Percentiles rank a stretch among this genome's conserved stretches.
These are phyloP conservation scores for Kwoniella europaea DNA, from an alignment of 768 basidiomycete species.

Conservation along the genomic window DNA sequence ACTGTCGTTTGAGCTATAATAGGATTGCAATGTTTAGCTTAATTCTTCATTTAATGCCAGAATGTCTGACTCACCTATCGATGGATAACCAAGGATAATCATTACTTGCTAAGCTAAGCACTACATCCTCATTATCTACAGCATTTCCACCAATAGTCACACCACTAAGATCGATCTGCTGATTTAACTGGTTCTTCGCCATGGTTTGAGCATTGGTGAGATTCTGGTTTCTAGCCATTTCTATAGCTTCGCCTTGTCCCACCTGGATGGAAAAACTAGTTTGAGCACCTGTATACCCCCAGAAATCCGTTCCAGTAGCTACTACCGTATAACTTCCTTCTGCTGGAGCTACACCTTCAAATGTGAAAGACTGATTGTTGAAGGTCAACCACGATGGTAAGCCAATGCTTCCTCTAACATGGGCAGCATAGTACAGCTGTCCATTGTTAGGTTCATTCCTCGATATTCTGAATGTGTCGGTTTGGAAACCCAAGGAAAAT, in stretches of 20 bases:
- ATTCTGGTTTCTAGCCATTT: conserved; percentile 34
- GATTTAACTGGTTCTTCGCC: conserved; percentile 65
- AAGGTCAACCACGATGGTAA: conserved; percentile 80
- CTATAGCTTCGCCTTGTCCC: conserved; percentile 43
- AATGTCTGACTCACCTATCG: conserved; percentile 60
- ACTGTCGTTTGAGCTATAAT: conserved; percentile 32
- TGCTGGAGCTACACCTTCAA: conserved; percentile 76
- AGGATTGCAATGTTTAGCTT: too few species aligned
- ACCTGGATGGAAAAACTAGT: conserved; percentile 68
- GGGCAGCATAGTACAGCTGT: conserved; percentile 66
- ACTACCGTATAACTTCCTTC: conserved; percentile 62
- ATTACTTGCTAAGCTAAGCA: conserved; percentile 68
- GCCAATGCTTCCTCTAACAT: conserved; percentile 69
- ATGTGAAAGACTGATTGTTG: conserved; percentile 71
- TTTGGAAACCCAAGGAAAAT: conserved; percentile 83
- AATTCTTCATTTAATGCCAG: neutral
- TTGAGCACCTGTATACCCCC: conserved; percentile 72
- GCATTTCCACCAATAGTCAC: conserved; percentile 68
- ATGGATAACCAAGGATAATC: conserved; percentile 63
- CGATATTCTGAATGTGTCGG: conserved; percentile 67
- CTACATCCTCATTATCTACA: conserved; percentile 68
- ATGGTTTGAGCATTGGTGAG: conserved; percentile 69
- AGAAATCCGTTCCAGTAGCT: conserved; percentile 74
- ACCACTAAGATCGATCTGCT: conserved; percentile 46
- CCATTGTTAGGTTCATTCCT: conserved; percentile 59